phyloP scores from a whole-genome alignment of 257 asterid species.

The Primulina eburnea region DNA sequence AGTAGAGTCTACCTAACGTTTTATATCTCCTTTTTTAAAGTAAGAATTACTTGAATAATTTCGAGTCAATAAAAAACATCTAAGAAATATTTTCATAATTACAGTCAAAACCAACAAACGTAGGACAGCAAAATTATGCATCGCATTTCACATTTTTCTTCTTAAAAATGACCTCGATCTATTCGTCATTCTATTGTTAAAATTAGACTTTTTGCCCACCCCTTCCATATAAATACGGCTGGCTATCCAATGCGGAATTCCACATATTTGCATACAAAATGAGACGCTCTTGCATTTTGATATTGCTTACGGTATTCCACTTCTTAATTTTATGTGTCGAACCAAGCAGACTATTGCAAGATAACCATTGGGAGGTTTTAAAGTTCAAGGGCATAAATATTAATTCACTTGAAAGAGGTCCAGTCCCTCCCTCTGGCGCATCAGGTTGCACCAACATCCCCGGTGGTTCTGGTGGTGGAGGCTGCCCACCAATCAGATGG shows the following conservation, averaged over 20 bases:
- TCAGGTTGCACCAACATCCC: constrained; percentile 1
- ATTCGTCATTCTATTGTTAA: no score
- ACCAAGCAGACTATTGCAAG: neutral
- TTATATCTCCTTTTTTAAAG: no score
- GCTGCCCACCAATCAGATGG: neutral
- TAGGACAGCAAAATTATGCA: no score
- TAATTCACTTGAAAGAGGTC: neutral
- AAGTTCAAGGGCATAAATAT: neutral
- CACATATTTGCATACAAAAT: neutral
- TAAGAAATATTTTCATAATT: no score
- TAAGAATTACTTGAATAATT: no score
- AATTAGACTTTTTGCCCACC: neutral
- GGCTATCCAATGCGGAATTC: neutral
- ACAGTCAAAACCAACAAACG: neutral
- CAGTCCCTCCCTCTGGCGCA: neutral
- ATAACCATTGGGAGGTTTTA: neutral
- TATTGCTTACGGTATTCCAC: neutral
- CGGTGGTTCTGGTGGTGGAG: neutral
- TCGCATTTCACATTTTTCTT: no score
- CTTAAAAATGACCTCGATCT: no score
- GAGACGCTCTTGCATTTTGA: neutral
- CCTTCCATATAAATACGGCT: neutral
- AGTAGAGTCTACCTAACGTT: neutral
- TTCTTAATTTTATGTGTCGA: no score
- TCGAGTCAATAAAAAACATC: neutral